phyloP scores from a whole-genome alignment of 2,329 filamentous ascomycete species.

The Corynespora cassiicola region DNA sequence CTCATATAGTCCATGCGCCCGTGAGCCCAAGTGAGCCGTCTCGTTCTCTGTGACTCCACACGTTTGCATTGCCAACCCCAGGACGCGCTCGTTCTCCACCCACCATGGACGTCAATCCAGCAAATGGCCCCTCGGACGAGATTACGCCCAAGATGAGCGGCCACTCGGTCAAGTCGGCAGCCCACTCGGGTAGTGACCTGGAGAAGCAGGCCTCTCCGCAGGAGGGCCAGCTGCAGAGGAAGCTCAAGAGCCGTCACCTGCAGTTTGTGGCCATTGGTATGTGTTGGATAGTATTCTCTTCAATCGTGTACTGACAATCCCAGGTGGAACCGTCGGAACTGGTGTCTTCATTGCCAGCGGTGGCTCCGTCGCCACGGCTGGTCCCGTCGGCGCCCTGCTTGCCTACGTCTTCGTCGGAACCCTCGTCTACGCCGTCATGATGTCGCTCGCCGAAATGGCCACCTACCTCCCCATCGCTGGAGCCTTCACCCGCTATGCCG shows the following conservation, averaged over 20 bases:
- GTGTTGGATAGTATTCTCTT: slow-evolving; percentile 4
- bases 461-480: slow-evolving; percentile 79
- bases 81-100: not conserved
- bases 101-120: slow-evolving; percentile 26
- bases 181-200: slow-evolving; percentile 36
- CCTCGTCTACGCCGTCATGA: slow-evolving; percentile 78
- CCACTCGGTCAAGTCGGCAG: slow-evolving; percentile 37
- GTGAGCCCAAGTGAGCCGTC: too few relatives aligned
- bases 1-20: too few relatives aligned
- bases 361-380: slow-evolving; percentile 54
- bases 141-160: slow-evolving; percentile 35
- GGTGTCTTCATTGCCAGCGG: slow-evolving; percentile 62
- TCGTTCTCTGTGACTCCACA: slow-evolving; percentile 21
- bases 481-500: slow-evolving; percentile 77
- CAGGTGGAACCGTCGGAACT: slow-evolving; percentile 56
- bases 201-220: slow-evolving; percentile 41
- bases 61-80: slow-evolving; percentile 9
- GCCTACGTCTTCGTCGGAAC: slow-evolving; percentile 64
- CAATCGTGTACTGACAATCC: slow-evolving; percentile 9
- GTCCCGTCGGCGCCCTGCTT: slow-evolving; percentile 56
- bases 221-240: slow-evolving; percentile 40
- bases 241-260: slow-evolving; percentile 44
- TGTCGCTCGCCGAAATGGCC: slow-evolving; percentile 70
- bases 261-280: slow-evolving; percentile 49
- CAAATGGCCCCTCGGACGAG: slow-evolving; percentile 18